These are phyloP conservation scores for Erigeron canadensis DNA, from an alignment of 129 eudicot genomes.

Conservation along the genomic window DNA sequence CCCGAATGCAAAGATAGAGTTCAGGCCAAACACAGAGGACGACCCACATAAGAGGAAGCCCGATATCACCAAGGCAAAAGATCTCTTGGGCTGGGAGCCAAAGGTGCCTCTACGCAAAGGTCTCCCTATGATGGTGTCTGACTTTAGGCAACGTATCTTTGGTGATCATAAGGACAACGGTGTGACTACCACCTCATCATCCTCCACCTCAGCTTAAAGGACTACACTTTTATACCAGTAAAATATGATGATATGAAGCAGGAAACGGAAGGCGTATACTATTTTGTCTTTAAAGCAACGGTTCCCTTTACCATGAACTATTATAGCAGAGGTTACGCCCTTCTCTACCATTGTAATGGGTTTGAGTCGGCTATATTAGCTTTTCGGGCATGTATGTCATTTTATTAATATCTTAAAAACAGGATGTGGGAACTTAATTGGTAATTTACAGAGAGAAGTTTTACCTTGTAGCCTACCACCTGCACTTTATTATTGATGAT, in stretches of 20 bases:
- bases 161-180: constrained; percentile 68
- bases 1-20: constrained; percentile 83
- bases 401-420: constrained; percentile 26
- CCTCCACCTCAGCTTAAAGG: constrained; percentile 30
- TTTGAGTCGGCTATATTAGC: constrained; percentile 27
- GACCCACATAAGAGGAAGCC: constrained; percentile 99
- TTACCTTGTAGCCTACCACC: constrained; percentile 24
- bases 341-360: constrained; percentile 26
- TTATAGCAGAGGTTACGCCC: constrained; percentile 25
- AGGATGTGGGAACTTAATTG: constrained; percentile 30
- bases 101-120: constrained; percentile 86
- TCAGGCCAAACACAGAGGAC: constrained; percentile 91
- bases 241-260: constrained; percentile 24
- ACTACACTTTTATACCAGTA: constrained; percentile 1
- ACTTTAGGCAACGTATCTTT: constrained; percentile 84
- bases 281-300: constrained; percentile 18
- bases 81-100: constrained; percentile 96
- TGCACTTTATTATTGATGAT: constrained; percentile 1
- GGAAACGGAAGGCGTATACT: constrained; percentile 20
- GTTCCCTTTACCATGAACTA: constrained; percentile 15
- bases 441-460: constrained; percentile 28
- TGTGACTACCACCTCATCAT: constrained; percentile 17
- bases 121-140: constrained; percentile 88
- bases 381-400: constrained; percentile 27
- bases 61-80: constrained; percentile 86